Base-by-base conservation (phyloP, 2,329 filamentous ascomycete species). In the Pseudogymnoascus sp. region DNA sequence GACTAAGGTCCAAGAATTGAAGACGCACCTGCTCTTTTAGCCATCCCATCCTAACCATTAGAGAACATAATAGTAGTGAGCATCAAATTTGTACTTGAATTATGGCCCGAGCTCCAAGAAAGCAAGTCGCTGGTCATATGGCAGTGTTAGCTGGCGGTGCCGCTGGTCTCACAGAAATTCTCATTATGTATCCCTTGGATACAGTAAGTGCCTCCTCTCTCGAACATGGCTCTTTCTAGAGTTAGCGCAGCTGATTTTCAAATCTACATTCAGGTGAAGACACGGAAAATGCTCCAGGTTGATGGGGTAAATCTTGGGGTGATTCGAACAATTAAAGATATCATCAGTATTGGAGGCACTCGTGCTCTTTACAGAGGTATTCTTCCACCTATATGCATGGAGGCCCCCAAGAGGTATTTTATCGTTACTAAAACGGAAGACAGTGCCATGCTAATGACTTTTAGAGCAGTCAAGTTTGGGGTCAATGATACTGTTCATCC, bases 401-500 rank as follows among this genome's bases (percentile, higher is more conserved):
- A 96, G 78, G 92, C 91, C 64, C 87, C 89, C 78, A 96, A 96
- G 85, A 87, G 59, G 59, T 60, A 60, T 10, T 8, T 35, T 26
- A 19, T 60, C n/a, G 28, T 11, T 26, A 3, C 5, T 10, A 11
- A 22, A 56, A 56, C 4, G 12, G 8, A 56, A n/a, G 19, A 26
- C 12, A 16, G 28, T 8, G 12, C 12, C 4, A 10, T 56, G 8
- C n/a, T 56, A 26, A 26, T 12, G 1, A 3, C 2, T 24, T 8
- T 11, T 10, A 60, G 91, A 78, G 92, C 92, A 46, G 96, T 91
- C 81, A 97, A 97, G 78, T 97, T 97, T 78, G 93, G 93, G 50
- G 93, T 93, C 78, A 97, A 97, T 79, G 93, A 97, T 76, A 91
- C 93, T 78, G 97, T 93, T 93, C 93, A 93, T 72, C 85, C 90